Evolutionary conservation across 1,139 yeast species (phyloP).

Genomic region (Saccharomyces pastorianus): DNA sequence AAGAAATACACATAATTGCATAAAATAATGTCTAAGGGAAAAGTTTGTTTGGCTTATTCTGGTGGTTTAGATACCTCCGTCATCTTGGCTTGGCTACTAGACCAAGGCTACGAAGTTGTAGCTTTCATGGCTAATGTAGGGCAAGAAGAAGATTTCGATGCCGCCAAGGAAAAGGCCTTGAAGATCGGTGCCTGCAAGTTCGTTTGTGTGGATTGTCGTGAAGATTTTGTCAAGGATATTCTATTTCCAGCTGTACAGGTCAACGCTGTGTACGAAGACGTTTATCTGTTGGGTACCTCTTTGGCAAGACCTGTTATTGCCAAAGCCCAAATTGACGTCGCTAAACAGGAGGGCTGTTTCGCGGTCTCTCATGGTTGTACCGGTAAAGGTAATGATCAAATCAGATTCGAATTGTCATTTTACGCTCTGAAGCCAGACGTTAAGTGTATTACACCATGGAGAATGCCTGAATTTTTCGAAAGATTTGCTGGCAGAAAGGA

Average conservation of each 20-base stretch:
- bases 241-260: constrained; percentile 93
- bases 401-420: constrained; percentile 91
- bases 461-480: constrained; percentile 89
- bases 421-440: constrained; percentile 97
- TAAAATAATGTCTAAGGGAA: constrained; percentile 76
- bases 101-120: constrained; percentile 94
- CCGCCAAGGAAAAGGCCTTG: constrained; percentile 91
- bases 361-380: constrained; percentile 99
- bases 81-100: constrained; percentile 94
- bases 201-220: constrained; percentile 88
- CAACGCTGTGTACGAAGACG: constrained; percentile 95
- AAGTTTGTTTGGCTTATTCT: constrained; percentile 97
- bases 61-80: constrained; percentile 98
- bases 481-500: constrained; percentile 98
- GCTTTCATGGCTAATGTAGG: constrained; percentile 98
- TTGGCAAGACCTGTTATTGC: constrained; percentile 98
- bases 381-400: constrained; percentile 99
- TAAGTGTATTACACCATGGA: constrained; percentile 97
- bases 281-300: constrained; percentile 90
- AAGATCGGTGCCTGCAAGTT: constrained; percentile 96
- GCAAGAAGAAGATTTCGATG: constrained; percentile 97
- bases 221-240: constrained; percentile 87
- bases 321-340: constrained; percentile 93
- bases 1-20: neutral
- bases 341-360: constrained; percentile 94